phyloP scores from a whole-genome alignment of 257 asterid genomes.

The Fraxinus anomala region DNA sequence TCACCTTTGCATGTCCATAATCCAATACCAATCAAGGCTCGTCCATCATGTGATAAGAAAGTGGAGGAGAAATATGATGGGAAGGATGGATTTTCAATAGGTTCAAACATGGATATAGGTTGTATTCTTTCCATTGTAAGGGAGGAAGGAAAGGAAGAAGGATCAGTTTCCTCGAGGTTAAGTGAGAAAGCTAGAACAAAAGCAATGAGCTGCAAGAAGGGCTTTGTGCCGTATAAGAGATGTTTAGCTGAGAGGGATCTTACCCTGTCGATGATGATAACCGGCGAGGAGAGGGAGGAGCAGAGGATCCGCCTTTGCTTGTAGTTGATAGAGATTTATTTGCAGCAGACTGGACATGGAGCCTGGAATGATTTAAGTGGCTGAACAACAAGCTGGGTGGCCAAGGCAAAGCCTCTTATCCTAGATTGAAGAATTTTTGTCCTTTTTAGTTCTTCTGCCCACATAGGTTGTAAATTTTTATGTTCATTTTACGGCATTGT shows the following conservation, averaged over 20 bases:
- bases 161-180: conserved; percentile 30
- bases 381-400: background rate
- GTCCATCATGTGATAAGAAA: conserved; percentile 22
- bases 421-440: no score
- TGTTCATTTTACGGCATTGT: no score
- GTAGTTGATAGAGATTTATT: conserved; percentile 25
- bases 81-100: conserved; percentile 52
- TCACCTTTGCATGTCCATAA: conserved; percentile 43
- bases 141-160: conserved; percentile 26
- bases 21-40: conserved; percentile 61
- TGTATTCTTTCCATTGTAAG: conserved; percentile 14
- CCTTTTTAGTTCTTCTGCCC: no score
- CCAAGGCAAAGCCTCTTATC: no score
- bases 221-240: conserved; percentile 85
- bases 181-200: conserved; percentile 38
- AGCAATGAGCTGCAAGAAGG: conserved; percentile 43
- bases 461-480: no score
- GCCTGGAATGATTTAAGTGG: background rate
- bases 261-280: conserved; percentile 25
- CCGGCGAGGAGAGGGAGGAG: conserved; percentile 55
- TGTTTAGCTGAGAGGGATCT: conserved; percentile 52
- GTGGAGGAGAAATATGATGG: conserved; percentile 33
- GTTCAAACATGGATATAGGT: conserved; percentile 45
- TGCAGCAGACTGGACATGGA: background rate
- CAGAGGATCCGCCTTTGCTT: conserved; percentile 62